Evolutionary conservation across 306 rosid genomes (phyloP).

Genomic region (Glycine latifolia): DNA sequence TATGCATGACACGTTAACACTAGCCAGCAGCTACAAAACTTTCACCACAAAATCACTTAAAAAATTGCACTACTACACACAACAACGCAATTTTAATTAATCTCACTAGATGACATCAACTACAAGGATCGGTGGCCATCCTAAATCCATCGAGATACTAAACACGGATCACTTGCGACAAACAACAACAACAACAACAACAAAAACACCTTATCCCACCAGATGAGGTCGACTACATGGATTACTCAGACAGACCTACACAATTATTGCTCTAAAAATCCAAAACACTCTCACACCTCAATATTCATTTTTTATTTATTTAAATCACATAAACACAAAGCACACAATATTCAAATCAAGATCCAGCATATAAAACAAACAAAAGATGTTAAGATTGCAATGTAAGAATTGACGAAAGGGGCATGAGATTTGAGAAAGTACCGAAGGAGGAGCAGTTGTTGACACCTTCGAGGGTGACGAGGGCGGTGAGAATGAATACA

Average conservation of each 20-base stretch:
- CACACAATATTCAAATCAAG: constrained; percentile 45
- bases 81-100: not conserved
- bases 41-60: not conserved
- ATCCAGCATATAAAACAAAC: constrained; percentile 46
- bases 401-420: not conserved
- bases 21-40: constrained; percentile 25
- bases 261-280: not conserved
- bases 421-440: constrained; percentile 22
- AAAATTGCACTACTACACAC: constrained; percentile 7
- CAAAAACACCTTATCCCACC: not conserved
- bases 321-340: not conserved
- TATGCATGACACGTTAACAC: not conserved
- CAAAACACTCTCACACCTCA: not conserved
- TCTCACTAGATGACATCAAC: not conserved
- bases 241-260: not conserved
- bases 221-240: not conserved
- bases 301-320: not conserved
- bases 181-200: not conserved
- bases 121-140: not conserved
- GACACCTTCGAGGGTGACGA: constrained; percentile 99
- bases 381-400: not conserved
- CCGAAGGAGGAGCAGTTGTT: constrained; percentile 99
- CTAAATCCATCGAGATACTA: not conserved
- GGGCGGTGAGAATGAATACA: constrained; percentile 98
- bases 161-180: not conserved